Base-by-base conservation (phyloP, 2,329 filamentous ascomycete genomes). In the Colletotrichum tofieldiae region DNA sequence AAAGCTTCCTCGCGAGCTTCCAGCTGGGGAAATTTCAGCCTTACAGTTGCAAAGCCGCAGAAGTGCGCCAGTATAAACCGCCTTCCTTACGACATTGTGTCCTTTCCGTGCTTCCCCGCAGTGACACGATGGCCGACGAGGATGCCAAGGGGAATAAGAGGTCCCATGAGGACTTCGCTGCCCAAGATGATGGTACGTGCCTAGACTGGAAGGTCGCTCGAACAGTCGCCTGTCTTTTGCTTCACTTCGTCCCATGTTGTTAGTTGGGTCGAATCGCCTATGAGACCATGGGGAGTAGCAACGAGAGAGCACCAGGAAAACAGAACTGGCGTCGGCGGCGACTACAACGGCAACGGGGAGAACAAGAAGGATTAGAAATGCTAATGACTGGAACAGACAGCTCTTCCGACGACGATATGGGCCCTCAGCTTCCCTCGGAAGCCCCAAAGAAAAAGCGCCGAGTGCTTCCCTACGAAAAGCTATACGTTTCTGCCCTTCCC, bases 371-470 rank as follows among this genome's bases (percentile, higher is more conserved):
- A 11, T 45, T 18, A 14, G 23, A 55, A 45, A 23, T 35, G 37
- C 51, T 26, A 20, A 49, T 58, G 37, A 37, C 47, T 32, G 26
- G 23, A 23, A 65, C 69, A 88, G 90, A 90, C 65, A 91, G 89
- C 77, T 97, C 94, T 45, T 96, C 93, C 5, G 93, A 94, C 78
- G 95, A 98, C 84, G 95, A 97, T 80, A 96, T 98, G 85, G 96
- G 96, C 54, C 96, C 96, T 37, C 93, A 96, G 77, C 89, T 98
- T 39, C 96, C 96, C 54, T 93, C 94, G 2, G 89, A 92, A 61
- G 92, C 89, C 26, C 91, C 92, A 2, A 93, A 91, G 66, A 96
- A 97, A 88, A 98, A 98, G 85, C 92, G 94, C 75, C 90, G 95
- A 77, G 94, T 94, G 77, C 91, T 99, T 2, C 94, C 94, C 1